Conservation (phyloP, 345 rosid species). For the Lepidium sativum region DNA sequence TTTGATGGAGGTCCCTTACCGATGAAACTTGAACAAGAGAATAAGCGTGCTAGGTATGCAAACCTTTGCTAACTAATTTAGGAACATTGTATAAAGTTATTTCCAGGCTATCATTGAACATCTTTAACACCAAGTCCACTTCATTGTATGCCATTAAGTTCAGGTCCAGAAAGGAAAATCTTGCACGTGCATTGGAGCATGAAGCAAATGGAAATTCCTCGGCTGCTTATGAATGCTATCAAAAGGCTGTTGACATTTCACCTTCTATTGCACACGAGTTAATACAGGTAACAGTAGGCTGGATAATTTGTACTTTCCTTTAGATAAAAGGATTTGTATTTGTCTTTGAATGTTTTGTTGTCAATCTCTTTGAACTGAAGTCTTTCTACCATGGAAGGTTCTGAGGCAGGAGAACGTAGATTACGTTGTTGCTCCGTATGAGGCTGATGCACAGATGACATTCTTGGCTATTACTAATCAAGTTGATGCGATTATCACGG, state of each 20-base stretch:
- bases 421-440: conserved; percentile 88
- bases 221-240: conserved; percentile 88
- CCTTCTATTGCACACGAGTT: conserved; percentile 79
- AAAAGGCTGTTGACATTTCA: conserved; percentile 94
- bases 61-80: not conserved
- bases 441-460: conserved; percentile 98
- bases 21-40: conserved; percentile 96
- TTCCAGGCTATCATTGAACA: not conserved
- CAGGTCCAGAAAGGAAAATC: conserved; percentile 83
- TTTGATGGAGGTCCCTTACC: conserved; percentile 93
- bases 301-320: not conserved
- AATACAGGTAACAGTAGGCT: conserved; percentile 50
- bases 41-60: conserved; percentile 83
- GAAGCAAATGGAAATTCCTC: conserved; percentile 71
- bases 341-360: not conserved
- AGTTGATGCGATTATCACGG: conserved; percentile 87
- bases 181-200: conserved; percentile 75
- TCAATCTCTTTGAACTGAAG: not conserved
- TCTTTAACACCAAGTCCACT: not conserved
- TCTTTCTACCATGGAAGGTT: conserved; percentile 42
- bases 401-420: conserved; percentile 62
- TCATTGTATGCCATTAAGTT: not conserved
- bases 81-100: not conserved
- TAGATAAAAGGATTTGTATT: not conserved
- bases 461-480: conserved; percentile 74